A percentile compares a stretch with the other conserved stretches of the same genome.
These are phyloP conservation scores for Trichoderma asperellum DNA, from an alignment of 2,329 filamentous ascomycete species.

Conservation along the genomic window DNA sequence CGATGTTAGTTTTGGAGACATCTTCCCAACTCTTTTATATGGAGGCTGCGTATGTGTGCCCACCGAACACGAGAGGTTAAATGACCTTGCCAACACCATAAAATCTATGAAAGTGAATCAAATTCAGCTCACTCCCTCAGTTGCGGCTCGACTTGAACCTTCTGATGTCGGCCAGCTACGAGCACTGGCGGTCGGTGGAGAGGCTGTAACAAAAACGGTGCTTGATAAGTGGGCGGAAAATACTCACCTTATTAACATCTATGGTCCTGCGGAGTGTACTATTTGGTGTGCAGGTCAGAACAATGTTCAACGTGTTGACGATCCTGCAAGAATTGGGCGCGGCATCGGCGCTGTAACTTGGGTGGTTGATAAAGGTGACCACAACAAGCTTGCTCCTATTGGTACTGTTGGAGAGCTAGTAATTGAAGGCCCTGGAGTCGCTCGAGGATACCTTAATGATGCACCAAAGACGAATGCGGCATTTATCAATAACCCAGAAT, in stretches of 20 bases:
- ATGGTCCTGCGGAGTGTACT: constrained; percentile 37
- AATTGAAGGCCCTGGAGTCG: constrained; percentile 8
- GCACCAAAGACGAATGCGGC: neutral
- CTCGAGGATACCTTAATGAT: constrained; percentile 11
- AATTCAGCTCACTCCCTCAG: neutral
- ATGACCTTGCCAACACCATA: neutral
- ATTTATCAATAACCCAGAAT: neutral
- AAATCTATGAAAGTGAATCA: neutral
- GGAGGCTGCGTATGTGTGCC: constrained; percentile 46
- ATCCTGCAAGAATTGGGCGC: too few species aligned
- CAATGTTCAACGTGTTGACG: neutral
- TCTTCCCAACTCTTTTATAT: constrained; percentile 44
- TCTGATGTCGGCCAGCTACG: neutral
- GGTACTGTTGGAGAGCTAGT: constrained; percentile 10
- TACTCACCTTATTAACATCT: constrained; percentile 30
- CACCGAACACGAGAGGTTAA: neutral
- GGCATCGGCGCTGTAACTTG: neutral
- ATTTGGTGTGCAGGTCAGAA: constrained; percentile 35
- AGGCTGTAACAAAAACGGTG: constrained; percentile 17
- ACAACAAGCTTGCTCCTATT: constrained; percentile 2
- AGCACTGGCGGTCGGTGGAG: neutral
- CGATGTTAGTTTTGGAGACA: constrained; percentile 44
- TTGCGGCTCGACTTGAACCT: neutral
- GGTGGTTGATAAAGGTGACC: constrained; percentile 25
- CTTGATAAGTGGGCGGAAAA: constrained; percentile 31